Evolutionary conservation across 495 filamentous ascomycete species (phyloP), one percentile per base, ranked within the genome.

Genomic region (Aspergillus haitiensis): DNA sequence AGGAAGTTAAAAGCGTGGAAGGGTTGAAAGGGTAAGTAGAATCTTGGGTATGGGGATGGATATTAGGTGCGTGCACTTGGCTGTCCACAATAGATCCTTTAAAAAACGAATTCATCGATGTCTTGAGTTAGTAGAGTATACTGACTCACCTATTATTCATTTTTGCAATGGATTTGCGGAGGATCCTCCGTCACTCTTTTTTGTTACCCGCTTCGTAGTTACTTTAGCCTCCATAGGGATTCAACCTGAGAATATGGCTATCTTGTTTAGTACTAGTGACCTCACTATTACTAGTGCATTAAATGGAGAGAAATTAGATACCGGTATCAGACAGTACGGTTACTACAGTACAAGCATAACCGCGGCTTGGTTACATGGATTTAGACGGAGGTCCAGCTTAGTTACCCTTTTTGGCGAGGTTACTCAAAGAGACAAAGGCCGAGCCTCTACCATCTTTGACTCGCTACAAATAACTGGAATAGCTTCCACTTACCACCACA

Each of bases 241-340:
- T 18, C 44, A 47, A 18, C 27, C 15, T 9, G n/a, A n/a, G 44
- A 3, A 27, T 27, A 27, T 27, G 21, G 21, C 3, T 1, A 27
- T 27, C 21, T 27, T 27, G 21, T 27, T 27, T 27, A 27, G n/a
- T n/a, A n/a, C n/a, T n/a, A n/a, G n/a, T n/a, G n/a, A n/a, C n/a
- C n/a, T n/a, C n/a, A n/a, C n/a, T n/a, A n/a, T n/a, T n/a, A n/a
- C 21, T 46, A 46, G 44, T 46, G 13, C 15, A 16, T n/a, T 18
- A 46, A n/a, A 46, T 47, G 11, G 3, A 40, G n/a, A 21, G 44
- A 9, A 9, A 47, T 21, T 47, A 15, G 15, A 21, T 47, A 47
- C 16, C 16, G 44, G 52, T 55, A 55, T 45, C 52, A 32, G 16
- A 55, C 52, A 34, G 21, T 55, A 45, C 52, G 21, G 21, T 27